Base-by-base conservation (phyloP, 2,329 filamentous ascomycete species). In the Pseudocercospora macadamiae region DNA sequence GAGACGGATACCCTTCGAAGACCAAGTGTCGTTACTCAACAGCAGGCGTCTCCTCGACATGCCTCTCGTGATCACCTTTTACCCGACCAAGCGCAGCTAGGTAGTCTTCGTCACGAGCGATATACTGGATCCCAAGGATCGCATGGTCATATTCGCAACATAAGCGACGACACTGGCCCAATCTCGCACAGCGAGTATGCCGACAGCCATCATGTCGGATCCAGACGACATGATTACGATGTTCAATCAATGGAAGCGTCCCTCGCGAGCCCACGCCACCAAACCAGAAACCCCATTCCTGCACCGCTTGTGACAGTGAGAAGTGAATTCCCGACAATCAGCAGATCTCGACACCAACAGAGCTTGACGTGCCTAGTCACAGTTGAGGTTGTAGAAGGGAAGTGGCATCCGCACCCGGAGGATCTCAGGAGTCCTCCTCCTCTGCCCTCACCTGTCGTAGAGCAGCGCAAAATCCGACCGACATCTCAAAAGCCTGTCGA, bases 321-420 rank as follows among this genome's bases (percentile, higher is more conserved):
- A 59, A 97, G 93, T 72, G 95, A 99, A 75, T 99, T 97, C 71
- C 95, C 95, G 0, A 97, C 95, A 1, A 84, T 99, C 69, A 97
- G 83, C 74, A 85, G 91, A 64, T 97, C 93, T 18, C 89, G 93
- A 51, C 91, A 96, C 72, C 95, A 97, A 74, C 95, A 99, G 74
- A 95, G 91, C 9, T 80, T 99, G 64, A 97, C 95, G 0, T 99
- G 95, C 70, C 80, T 99, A 55, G 84, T 99, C 51, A 97, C 95
- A 0, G 87, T 99, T 47, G 95, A 99, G 75, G 92, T 97, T 1
- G 87, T 92, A 0, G 93, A 96, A 70, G 91, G 88, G 66, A 96
- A 95, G 74, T 97, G 93, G 95, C 85, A 85, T 59, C 87, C 93
- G 1, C 87, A 95, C 68, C 86, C 89, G 2, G 91, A 96, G 58